Conservation (phyloP, 306 rosid genomes). For the Quercus alba region DNA sequence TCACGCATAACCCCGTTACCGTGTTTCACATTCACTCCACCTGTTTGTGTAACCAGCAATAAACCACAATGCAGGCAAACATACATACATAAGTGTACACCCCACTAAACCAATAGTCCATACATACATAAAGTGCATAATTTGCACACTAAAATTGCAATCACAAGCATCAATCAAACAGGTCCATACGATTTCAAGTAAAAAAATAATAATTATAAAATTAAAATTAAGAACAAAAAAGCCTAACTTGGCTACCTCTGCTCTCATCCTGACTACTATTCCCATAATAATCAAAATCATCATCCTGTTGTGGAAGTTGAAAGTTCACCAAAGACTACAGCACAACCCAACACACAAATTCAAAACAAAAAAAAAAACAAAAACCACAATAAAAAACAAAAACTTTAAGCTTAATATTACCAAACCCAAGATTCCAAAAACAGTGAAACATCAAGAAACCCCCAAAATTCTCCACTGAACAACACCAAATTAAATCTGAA, state of each 20-base stretch:
- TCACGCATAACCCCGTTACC: constrained; percentile 64
- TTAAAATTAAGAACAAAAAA: neutral
- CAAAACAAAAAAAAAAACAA: neutral
- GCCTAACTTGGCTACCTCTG: constrained; percentile 86
- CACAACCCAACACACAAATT: constrained; percentile 32
- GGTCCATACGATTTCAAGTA: constrained; percentile 9
- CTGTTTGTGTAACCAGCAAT: constrained; percentile 38
- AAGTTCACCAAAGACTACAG: constrained; percentile 92
- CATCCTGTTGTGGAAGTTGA: constrained; percentile 87
- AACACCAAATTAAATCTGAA: neutral
- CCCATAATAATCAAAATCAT: constrained; percentile 85
- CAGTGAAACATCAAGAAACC: neutral
- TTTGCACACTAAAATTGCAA: constrained; percentile 3
- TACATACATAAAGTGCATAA: constrained; percentile 9
- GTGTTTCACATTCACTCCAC: constrained; percentile 46
- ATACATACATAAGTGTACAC: constrained; percentile 13
- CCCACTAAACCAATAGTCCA: constrained; percentile 12
- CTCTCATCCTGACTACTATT: constrained; percentile 99
- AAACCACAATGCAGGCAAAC: constrained; percentile 16
- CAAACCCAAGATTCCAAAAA: neutral
- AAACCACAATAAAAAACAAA: neutral
- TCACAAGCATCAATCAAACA: constrained; percentile 16
- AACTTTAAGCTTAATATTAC: constrained; percentile 16
- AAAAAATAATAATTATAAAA: neutral
- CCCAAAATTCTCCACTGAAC: neutral